phyloP scores from a whole-genome alignment of 495 filamentous ascomycete genomes.

The Aspergillus nidulans region DNA sequence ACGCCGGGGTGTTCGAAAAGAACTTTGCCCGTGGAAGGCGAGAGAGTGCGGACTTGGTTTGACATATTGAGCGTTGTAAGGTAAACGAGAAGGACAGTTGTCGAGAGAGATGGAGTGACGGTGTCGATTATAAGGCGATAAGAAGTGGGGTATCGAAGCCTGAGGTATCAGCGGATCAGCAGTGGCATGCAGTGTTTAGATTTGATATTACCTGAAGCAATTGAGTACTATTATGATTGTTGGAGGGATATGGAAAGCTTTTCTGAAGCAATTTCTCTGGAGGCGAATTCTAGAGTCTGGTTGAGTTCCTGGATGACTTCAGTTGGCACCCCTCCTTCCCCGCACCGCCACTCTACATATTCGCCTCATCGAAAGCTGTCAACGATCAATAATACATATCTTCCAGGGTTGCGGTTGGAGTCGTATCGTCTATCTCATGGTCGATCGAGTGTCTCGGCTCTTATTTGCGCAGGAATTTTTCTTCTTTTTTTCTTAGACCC shows the following conservation, averaged over 20 bases:
- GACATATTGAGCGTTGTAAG: constrained; percentile 53
- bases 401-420: no score
- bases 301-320: neutral
- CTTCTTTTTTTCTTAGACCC: no score
- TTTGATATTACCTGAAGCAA: neutral
- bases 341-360: neutral
- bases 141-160: constrained; percentile 3
- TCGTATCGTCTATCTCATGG: no score
- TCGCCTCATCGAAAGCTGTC: neutral
- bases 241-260: neutral
- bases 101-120: neutral
- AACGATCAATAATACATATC: neutral
- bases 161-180: constrained; percentile 1
- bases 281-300: neutral
- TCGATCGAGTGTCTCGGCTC: no score
- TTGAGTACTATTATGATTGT: neutral
- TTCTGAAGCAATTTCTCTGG: neutral
- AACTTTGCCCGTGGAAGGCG: constrained; percentile 76
- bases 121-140: constrained; percentile 38
- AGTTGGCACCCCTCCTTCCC: neutral
- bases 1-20: constrained; percentile 77
- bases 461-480: no score
- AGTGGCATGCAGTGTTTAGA: neutral
- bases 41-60: constrained; percentile 84
- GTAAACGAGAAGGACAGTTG: neutral